Conservation (phyloP, 331 rosid species). For the Malus hybrid region DNA sequence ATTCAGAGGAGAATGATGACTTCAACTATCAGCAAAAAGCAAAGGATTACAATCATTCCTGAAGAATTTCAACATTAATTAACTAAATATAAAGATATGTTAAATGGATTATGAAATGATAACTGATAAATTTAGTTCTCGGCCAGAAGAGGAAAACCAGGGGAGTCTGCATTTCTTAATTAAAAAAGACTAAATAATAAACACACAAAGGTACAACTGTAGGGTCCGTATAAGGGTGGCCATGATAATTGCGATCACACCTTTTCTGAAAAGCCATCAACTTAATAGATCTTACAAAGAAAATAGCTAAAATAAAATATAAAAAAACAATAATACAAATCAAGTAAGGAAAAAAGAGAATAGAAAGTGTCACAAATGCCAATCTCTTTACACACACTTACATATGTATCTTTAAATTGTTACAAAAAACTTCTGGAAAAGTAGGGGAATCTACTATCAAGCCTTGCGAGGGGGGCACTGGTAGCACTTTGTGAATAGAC, state of each 20-base stretch:
- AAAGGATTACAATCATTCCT: background rate
- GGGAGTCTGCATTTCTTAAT: background rate
- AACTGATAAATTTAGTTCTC: too few relatives aligned
- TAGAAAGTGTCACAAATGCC: conserved; percentile 27
- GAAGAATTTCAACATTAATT: background rate
- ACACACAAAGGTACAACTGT: conserved; percentile 38
- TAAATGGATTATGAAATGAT: background rate
- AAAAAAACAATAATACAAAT: background rate
- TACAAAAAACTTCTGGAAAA: conserved; percentile 11
- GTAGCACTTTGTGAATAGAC: conserved; percentile 79
- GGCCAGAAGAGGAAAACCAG: too few relatives aligned
- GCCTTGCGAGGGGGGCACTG: conserved; percentile 88
- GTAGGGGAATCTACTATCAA: conserved; percentile 26
- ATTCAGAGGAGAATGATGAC: background rate
- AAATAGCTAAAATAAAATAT: conserved; percentile 4
- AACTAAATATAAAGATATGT: background rate
- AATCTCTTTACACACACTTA: conserved; percentile 64
- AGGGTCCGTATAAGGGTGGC: conserved; percentile 69
- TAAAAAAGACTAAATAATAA: conserved; percentile 26
- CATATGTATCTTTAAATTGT: conserved; percentile 38
- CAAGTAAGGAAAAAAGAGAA: background rate
- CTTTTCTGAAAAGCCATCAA: conserved; percentile 47
- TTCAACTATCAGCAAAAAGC: background rate
- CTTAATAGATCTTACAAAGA: conserved; percentile 25
- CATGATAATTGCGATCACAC: conserved; percentile 62